phyloP scores from a whole-genome alignment of 441 rosid genomes.

The Adansonia grandidieri region DNA sequence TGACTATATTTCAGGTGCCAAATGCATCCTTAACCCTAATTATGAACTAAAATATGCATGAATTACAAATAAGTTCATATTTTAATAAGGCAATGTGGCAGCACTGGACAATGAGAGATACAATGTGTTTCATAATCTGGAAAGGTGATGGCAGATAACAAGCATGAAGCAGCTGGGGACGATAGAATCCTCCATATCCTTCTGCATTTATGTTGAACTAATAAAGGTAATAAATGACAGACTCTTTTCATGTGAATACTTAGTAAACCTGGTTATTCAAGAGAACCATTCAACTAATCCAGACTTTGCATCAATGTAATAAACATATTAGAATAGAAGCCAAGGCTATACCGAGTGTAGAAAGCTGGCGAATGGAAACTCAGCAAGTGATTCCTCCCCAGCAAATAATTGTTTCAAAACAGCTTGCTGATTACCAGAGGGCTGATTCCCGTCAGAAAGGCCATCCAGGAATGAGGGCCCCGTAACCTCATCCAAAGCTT shows the following conservation, averaged over 20 bases:
- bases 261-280: slow-evolving; percentile 1
- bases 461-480: slow-evolving; percentile 52
- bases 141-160: neutral
- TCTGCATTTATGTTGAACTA: neutral
- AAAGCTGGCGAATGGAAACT: slow-evolving; percentile 90
- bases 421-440: slow-evolving; percentile 43
- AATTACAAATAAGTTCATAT: neutral
- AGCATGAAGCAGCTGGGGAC: neutral
- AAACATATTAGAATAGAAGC: neutral
- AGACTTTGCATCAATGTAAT: slow-evolving; percentile 8
- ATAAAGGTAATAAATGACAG: slow-evolving; percentile 3
- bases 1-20: neutral
- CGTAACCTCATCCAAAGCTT: slow-evolving; percentile 67
- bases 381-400: slow-evolving; percentile 86
- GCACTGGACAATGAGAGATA: neutral
- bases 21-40: slow-evolving; percentile 51
- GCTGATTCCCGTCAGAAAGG: slow-evolving; percentile 45
- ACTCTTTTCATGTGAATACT: neutral
- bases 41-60: neutral
- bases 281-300: slow-evolving; percentile 15
- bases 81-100: neutral
- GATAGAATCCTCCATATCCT: slow-evolving; percentile 7
- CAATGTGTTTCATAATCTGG: neutral
- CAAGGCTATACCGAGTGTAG: slow-evolving; percentile 66
- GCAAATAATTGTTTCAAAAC: slow-evolving; percentile 53